Evolutionary conservation across 495 filamentous ascomycete species (phyloP).

Genomic region (Haplographium delicatum): DNA sequence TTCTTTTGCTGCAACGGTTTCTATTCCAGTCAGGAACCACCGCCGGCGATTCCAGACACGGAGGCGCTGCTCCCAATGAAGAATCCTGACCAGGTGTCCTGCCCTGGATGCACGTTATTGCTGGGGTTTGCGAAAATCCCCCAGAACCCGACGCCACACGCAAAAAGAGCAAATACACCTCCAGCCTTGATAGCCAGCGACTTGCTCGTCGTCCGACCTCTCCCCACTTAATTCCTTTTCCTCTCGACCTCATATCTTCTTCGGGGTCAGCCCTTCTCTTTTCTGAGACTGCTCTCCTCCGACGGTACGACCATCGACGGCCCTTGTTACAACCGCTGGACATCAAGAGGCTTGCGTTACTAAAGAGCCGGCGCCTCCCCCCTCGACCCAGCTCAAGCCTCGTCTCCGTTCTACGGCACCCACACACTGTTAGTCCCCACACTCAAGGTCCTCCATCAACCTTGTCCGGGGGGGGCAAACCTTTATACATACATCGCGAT

Average conservation of each 20-base stretch:
- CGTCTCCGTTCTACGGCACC: constrained; percentile 19
- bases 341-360: constrained; percentile 19
- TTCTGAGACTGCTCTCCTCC: background rate
- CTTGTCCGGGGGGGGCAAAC: no score
- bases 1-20: constrained; percentile 7
- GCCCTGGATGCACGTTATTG: constrained; percentile 15
- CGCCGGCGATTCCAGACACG: constrained; percentile 19
- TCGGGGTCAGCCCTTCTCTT: constrained; percentile 2
- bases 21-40: constrained; percentile 10
- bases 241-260: constrained; percentile 11
- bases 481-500: no score
- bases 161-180: constrained; percentile 3
- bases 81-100: background rate
- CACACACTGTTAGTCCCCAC: constrained; percentile 21
- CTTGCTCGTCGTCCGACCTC: background rate
- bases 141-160: constrained; percentile 1
- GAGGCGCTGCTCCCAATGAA: constrained; percentile 4
- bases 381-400: constrained; percentile 9
- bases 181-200: background rate
- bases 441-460: constrained; percentile 2
- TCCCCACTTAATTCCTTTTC: constrained; percentile 1
- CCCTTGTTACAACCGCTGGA: constrained; percentile 5
- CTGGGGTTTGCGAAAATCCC: background rate
- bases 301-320: constrained; percentile 9
- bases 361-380: constrained; percentile 11